Conservation (phyloP, 169 alveolate species). For the Eimeria mitis region DNA sequence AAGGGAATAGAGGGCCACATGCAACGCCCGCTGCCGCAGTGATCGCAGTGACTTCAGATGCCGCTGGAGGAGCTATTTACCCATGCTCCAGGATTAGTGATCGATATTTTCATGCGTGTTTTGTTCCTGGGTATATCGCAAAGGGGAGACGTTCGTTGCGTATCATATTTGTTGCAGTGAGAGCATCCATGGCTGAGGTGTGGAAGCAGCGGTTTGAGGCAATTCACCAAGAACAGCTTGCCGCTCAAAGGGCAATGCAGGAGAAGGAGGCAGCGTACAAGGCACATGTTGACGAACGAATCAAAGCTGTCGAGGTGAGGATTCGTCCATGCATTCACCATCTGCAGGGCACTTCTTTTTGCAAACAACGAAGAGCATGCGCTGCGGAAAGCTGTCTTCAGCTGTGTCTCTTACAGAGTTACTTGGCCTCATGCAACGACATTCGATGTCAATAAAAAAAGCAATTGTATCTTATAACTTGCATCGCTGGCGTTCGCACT, state of each 20-base stretch:
- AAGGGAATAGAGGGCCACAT: neutral
- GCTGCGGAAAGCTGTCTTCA: neutral
- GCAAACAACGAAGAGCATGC: neutral
- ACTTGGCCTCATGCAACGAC: neutral
- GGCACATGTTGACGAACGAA: conserved; percentile 39
- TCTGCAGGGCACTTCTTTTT: neutral
- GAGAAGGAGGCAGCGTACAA: conserved; percentile 38
- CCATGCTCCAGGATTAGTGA: neutral
- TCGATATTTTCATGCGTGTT: neutral
- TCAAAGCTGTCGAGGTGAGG: conserved; percentile 49
- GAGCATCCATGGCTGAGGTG: neutral
- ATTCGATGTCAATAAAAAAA: neutral
- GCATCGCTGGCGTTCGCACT: too few species aligned
- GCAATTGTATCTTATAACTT: neutral
- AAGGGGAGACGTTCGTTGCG: neutral
- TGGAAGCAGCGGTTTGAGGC: conserved; percentile 58
- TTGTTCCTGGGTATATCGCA: neutral
- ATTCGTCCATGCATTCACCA: neutral
- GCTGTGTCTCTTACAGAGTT: neutral
- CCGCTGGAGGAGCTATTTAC: neutral
- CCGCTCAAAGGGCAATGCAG: conserved; percentile 44
- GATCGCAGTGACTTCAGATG: neutral
- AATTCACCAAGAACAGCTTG: conserved; percentile 39
- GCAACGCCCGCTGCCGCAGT: neutral
- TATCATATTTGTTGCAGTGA: neutral